Evolutionary conservation across 2,329 filamentous ascomycete species (phyloP).

Genomic region (Colletotrichum shisoi): DNA sequence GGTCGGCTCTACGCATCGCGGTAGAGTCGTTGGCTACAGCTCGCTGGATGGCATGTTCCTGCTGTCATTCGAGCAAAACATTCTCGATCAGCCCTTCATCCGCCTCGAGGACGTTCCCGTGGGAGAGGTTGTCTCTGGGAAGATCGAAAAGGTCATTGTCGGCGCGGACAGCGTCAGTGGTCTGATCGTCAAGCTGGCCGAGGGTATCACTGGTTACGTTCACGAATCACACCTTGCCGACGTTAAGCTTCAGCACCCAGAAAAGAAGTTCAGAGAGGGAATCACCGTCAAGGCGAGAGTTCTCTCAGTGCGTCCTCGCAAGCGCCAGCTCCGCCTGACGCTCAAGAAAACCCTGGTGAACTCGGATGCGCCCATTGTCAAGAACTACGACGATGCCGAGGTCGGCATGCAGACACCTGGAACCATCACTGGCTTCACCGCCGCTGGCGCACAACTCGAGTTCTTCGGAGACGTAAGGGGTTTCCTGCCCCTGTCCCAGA

Average conservation of each 20-base stretch:
- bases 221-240: slow-evolving; percentile 89
- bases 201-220: slow-evolving; percentile 88
- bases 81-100: slow-evolving; percentile 88
- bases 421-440: slow-evolving; percentile 82
- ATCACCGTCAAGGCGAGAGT: slow-evolving; percentile 85
- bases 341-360: slow-evolving; percentile 95
- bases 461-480: slow-evolving; percentile 87
- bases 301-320: slow-evolving; percentile 77
- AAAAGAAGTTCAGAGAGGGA: slow-evolving; percentile 93
- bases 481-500: slow-evolving; percentile 92
- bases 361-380: slow-evolving; percentile 81
- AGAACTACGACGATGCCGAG: slow-evolving; percentile 75
- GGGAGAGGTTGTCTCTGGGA: slow-evolving; percentile 81
- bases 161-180: slow-evolving; percentile 80
- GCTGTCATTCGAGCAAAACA: slow-evolving; percentile 80
- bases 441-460: slow-evolving; percentile 84
- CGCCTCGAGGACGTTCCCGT: slow-evolving; percentile 89
- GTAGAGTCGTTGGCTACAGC: slow-evolving; percentile 86
- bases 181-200: slow-evolving; percentile 81
- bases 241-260: slow-evolving; percentile 84
- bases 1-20: slow-evolving; percentile 78
- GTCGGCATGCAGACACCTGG: slow-evolving; percentile 82
- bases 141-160: slow-evolving; percentile 83
- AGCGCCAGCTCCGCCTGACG: slow-evolving; percentile 83
- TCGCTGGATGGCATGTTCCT: slow-evolving; percentile 85